Percentiles rank a stretch among this genome's conserved stretches.
Evolutionary conservation across 2,329 filamentous ascomycete species (phyloP).

Genomic region (Boeremia lycopersici): DNA sequence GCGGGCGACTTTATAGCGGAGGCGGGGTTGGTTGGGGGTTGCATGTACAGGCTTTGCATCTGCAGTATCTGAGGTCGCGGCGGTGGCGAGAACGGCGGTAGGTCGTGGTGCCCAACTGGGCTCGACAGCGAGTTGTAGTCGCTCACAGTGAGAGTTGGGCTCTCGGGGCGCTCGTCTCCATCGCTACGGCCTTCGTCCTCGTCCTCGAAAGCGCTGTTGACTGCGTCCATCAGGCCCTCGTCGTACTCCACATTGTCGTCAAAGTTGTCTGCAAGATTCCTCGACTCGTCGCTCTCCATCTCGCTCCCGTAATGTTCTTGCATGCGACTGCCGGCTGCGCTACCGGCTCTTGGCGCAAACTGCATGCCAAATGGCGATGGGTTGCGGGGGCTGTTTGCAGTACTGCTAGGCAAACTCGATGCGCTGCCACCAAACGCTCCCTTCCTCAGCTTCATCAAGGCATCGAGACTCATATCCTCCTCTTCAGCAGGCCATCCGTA

Average conservation of each 20-base stretch:
- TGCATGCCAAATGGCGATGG: constrained; percentile 48
- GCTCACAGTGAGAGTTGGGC: constrained; percentile 40
- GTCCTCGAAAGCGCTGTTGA: constrained; percentile 36
- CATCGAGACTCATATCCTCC: constrained; percentile 74
- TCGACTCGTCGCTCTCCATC: constrained; percentile 35
- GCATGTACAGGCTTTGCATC: constrained; percentile 27
- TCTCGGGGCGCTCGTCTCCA: constrained; percentile 33
- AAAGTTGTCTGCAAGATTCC: constrained; percentile 21
- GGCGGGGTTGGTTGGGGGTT: constrained; percentile 13
- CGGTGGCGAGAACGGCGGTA: constrained; percentile 15
- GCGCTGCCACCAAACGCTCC: constrained; percentile 84
- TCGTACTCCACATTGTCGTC: constrained; percentile 30
- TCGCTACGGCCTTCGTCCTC: constrained; percentile 20
- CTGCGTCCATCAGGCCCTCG: constrained; percentile 31
- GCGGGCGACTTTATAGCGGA: constrained; percentile 26
- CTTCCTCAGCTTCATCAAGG: constrained; percentile 73
- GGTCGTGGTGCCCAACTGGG: constrained; percentile 20
- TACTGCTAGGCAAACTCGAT: constrained; percentile 66
- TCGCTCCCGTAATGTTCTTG: constrained; percentile 31
- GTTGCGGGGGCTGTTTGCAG: constrained; percentile 43
- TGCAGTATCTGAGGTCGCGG: constrained; percentile 28
- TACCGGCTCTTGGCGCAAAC: constrained; percentile 36
- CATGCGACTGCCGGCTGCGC: constrained; percentile 39
- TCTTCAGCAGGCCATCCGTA: constrained; percentile 61
- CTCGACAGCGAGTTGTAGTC: constrained; percentile 40